phyloP scores from a whole-genome alignment of 2,329 filamentous ascomycete genomes.

The Cryphonectria japonica region DNA sequence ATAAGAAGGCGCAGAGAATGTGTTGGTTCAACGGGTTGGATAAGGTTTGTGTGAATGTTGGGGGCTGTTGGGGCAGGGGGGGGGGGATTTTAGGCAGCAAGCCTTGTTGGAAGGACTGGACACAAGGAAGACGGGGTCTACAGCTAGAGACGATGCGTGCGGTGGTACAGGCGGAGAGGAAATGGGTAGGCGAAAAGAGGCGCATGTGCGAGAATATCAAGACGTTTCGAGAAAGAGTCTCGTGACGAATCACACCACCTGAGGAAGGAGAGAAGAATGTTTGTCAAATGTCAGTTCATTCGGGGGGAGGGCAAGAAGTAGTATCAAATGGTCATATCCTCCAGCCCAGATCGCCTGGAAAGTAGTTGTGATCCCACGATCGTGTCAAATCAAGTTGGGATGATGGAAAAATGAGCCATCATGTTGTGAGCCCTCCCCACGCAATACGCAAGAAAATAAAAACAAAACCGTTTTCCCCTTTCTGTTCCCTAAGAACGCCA shows the following conservation, averaged over 20 bases:
- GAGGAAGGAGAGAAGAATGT: not conserved
- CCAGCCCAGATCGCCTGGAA: constrained; percentile 10
- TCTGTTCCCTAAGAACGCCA: not conserved
- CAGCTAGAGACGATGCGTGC: not conserved
- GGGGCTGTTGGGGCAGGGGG: not conserved
- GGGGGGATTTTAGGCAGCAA: not conserved
- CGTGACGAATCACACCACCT: not conserved
- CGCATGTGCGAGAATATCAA: not conserved
- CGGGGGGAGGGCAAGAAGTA: not conserved
- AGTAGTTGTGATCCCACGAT: not conserved
- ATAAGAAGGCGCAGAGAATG: too few species aligned
- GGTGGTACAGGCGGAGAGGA: not conserved
- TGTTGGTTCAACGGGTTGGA: too few species aligned
- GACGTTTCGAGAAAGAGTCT: not conserved
- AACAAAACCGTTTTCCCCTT: constrained; percentile 24
- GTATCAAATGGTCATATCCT: not conserved
- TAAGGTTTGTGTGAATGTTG: not conserved
- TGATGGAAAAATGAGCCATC: not conserved
- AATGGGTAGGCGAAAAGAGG: not conserved
- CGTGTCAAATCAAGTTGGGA: not conserved
- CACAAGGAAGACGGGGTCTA: not conserved
- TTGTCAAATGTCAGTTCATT: not conserved
- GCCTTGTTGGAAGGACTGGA: not conserved
- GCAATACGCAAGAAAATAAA: not conserved
- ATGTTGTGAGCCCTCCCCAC: constrained; percentile 3